Evolutionary conservation across 2,329 filamentous ascomycete species (phyloP).

Genomic region (Bertia moriformis): DNA sequence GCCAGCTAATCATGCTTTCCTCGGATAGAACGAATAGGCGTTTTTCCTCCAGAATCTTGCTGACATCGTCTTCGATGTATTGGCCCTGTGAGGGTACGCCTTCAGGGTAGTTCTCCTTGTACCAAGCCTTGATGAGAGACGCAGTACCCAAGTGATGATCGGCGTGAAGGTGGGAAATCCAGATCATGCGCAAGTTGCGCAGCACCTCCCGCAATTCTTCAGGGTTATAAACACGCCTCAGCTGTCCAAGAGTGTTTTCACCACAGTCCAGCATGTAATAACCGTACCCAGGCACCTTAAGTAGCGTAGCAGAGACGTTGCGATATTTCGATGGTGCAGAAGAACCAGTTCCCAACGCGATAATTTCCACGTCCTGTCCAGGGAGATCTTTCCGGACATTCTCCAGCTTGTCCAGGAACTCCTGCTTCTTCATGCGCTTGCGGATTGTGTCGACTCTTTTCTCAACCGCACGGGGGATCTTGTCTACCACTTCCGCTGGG

Average conservation of each 20-base stretch:
- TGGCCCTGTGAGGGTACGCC: neutral
- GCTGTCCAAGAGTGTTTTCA: slow-evolving; percentile 56
- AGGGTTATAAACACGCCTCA: slow-evolving; percentile 42
- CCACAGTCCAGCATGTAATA: slow-evolving; percentile 57
- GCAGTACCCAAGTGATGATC: slow-evolving; percentile 60
- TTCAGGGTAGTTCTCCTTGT: slow-evolving; percentile 18
- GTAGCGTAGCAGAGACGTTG: slow-evolving; percentile 55
- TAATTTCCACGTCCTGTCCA: slow-evolving; percentile 48
- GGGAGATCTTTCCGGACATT: slow-evolving; percentile 30
- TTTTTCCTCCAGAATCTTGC: slow-evolving; percentile 6
- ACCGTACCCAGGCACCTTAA: slow-evolving; percentile 50
- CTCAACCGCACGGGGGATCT: slow-evolving; percentile 21
- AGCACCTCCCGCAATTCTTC: slow-evolving; percentile 41
- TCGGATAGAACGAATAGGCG: slow-evolving; percentile 43
- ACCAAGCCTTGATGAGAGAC: slow-evolving; percentile 52
- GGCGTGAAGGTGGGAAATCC: slow-evolving; percentile 63
- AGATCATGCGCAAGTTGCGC: slow-evolving; percentile 47
- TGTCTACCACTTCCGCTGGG: slow-evolving; percentile 22
- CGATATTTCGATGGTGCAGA: slow-evolving; percentile 58
- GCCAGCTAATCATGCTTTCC: slow-evolving; percentile 44
- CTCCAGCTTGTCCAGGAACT: slow-evolving; percentile 21
- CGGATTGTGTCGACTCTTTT: slow-evolving; percentile 20
- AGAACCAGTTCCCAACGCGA: slow-evolving; percentile 57
- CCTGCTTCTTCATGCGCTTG: slow-evolving; percentile 9
- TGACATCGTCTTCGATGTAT: neutral